Base-by-base conservation (phyloP, 208 protist genomes). In the Tritrichomonas foetus region DNA sequence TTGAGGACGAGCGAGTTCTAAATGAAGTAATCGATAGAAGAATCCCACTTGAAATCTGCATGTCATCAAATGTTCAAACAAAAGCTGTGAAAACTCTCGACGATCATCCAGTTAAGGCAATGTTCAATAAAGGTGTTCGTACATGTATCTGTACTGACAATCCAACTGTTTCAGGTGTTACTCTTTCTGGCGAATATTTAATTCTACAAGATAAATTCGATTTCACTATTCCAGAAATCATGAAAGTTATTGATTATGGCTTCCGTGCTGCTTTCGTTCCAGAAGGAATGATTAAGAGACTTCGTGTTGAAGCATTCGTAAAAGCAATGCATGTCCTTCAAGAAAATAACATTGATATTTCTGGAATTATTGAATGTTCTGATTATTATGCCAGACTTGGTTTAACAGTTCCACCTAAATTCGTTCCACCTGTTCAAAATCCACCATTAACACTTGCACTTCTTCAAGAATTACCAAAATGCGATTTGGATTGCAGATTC, bases 21-120 rank as follows among this genome's bases (percentile, higher is more conserved):
- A 16, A 89, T 5, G 41, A 89, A 47, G 78, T 89, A 39, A 89
- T 89, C 47, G 47, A 89, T 36, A 25, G 78, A 16, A 3, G 78
- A 39, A 47, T 89, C n/a, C 11, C 78, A n/a, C 78, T 89, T 50
- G 78, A 89, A 30, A 47, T 25, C 47, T 89, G 78, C 30, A 33
- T 89, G 8, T 89, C 78, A 89, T 89, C 78, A 20, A 89, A 89
- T 49, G 47, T 89, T 30, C 78, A 89, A 47, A 89, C 78, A 1
- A 89, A 89, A 50, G 78, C 78, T 22, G 47, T 89, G 9, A n/a
- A 25, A 39, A 89, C 1, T 33, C 3, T 89, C 27, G 78, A 89
- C 5, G 78, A 89, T 27, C 78, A 89, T 57, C 78, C 78, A 33
- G 41, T 89, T 22, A 89, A 57, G 78, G 57, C 53, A 57, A 20